These are phyloP conservation scores for Tubosaeta sp. DNA, from an alignment of 768 basidiomycete genomes.

Conservation along the genomic window DNA sequence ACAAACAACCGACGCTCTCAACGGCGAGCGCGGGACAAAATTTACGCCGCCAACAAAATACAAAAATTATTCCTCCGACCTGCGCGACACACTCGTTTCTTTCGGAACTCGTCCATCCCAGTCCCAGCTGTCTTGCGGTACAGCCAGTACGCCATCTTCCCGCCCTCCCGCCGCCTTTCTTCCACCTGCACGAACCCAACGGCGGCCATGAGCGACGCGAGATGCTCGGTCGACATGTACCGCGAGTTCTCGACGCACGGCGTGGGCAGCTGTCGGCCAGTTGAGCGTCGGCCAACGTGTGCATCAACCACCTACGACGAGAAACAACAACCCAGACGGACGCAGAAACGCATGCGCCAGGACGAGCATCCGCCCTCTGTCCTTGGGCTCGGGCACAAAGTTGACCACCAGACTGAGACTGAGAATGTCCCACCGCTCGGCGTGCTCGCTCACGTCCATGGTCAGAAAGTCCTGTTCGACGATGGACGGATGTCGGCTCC, in stretches of 20 bases:
- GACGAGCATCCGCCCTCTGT: slow-evolving; percentile 75
- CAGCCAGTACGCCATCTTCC: slow-evolving; percentile 89
- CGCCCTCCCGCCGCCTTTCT: slow-evolving; percentile 58
- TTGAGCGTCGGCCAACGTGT: slow-evolving; percentile 8
- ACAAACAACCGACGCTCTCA: slow-evolving; percentile 31
- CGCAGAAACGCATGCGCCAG: slow-evolving; percentile 55
- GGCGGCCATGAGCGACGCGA: slow-evolving; percentile 51
- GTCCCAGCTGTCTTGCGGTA: slow-evolving; percentile 45
- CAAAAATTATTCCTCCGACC: slow-evolving; percentile 81
- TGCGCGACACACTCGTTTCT: slow-evolving; percentile 56
- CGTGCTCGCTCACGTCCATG: slow-evolving; percentile 48
- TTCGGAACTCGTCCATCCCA: slow-evolving; percentile 33
- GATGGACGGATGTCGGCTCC: slow-evolving; percentile 77
- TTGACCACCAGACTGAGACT: slow-evolving; percentile 89
- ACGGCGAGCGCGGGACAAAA: slow-evolving; percentile 3
- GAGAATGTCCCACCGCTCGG: slow-evolving; percentile 67
- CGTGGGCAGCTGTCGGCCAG: slow-evolving; percentile 61
- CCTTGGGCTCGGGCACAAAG: slow-evolving; percentile 71
- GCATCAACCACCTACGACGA: slow-evolving; percentile 50
- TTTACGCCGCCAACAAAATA: slow-evolving; percentile 39
- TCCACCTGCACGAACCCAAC: slow-evolving; percentile 63
- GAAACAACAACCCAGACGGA: slow-evolving; percentile 57
- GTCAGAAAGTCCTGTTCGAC: slow-evolving; percentile 82
- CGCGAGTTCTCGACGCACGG: slow-evolving; percentile 86
- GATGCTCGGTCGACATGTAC: slow-evolving; percentile 61